phyloP scores from a whole-genome alignment of 495 filamentous ascomycete species.

The Beverwykella pulmonaria region DNA sequence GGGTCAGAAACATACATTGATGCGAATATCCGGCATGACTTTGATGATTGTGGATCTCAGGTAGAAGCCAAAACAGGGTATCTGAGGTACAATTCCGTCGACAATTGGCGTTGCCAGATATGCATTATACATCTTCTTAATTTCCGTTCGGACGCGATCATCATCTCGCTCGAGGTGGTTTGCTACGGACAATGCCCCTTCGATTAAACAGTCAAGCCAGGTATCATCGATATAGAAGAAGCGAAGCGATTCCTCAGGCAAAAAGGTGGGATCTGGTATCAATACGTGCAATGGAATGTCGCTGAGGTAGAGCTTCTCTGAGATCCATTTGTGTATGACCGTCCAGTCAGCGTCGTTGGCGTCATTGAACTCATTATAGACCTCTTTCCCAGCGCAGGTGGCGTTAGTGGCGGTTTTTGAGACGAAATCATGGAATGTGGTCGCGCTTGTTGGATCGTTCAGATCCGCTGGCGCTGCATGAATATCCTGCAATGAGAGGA shows the following conservation, averaged over 20 bases:
- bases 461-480: too few relatives aligned
- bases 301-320: slow-evolving; percentile 1
- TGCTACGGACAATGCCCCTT: slow-evolving; percentile 52
- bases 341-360: slow-evolving; percentile 13
- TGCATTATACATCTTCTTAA: slow-evolving; percentile 7
- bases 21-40: slow-evolving; percentile 7
- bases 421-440: too few relatives aligned
- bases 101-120: neutral
- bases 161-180: slow-evolving; percentile 46
- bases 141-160: slow-evolving; percentile 1
- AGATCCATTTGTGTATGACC: slow-evolving; percentile 13
- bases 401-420: neutral
- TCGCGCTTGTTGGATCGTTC: too few relatives aligned
- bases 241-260: slow-evolving; percentile 46
- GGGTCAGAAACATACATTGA: neutral
- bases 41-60: neutral
- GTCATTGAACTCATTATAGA: slow-evolving; percentile 16
- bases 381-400: neutral
- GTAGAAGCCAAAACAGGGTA: slow-evolving; percentile 21
- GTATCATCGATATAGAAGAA: slow-evolving; percentile 53
- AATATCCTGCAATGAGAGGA: too few relatives aligned
- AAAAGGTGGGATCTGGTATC: slow-evolving; percentile 40
- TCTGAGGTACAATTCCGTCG: neutral
- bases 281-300: slow-evolving; percentile 16
- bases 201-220: slow-evolving; percentile 53